Evolutionary conservation across 495 filamentous ascomycete genomes (phyloP), one percentile per base, ranked within the genome.

Genomic region (Xylaria castorea): DNA sequence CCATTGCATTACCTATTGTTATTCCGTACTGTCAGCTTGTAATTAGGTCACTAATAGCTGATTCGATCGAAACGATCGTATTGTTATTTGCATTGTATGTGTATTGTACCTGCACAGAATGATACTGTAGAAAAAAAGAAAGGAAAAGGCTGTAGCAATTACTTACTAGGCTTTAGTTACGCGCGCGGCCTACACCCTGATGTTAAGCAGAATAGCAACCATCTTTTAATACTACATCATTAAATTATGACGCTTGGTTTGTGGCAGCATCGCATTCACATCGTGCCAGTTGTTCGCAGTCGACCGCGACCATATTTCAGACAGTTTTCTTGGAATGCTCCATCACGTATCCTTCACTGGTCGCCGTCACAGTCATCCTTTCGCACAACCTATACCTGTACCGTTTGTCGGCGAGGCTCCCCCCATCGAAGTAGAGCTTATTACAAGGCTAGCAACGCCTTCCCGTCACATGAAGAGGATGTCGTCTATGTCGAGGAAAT

Each of bases 141-240:
- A n/a, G n/a, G n/a, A n/a, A n/a, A n/a, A n/a, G n/a, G n/a, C n/a
- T n/a, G n/a, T n/a, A n/a, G n/a, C n/a, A n/a, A n/a, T n/a, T n/a
- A n/a, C n/a, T n/a, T n/a, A n/a, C n/a, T n/a, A n/a, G n/a, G n/a
- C n/a, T n/a, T n/a, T n/a, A n/a, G n/a, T n/a, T n/a, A n/a, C n/a
- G n/a, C n/a, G n/a, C n/a, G n/a, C n/a, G n/a, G n/a, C 48, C 20
- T 51, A 51, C 48, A 22, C 7, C 48, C 48, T 6, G 20, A 51
- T 51, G 48, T 51, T 25, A 51, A 51, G 22, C 48, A 6, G 48
- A 22, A 51, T n/a, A 51, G 12, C 42, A 51, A 51, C 22, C 48
- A 51, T 51, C 50, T 27, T 53, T 53, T n/a, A 53, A 53, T 53
- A 53, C 50, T 53, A 53, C 50, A 53, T 53, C 50, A 53, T 12